Conservation (phyloP, 352 stramenopile species). For the Globisporangium irregulare region DNA sequence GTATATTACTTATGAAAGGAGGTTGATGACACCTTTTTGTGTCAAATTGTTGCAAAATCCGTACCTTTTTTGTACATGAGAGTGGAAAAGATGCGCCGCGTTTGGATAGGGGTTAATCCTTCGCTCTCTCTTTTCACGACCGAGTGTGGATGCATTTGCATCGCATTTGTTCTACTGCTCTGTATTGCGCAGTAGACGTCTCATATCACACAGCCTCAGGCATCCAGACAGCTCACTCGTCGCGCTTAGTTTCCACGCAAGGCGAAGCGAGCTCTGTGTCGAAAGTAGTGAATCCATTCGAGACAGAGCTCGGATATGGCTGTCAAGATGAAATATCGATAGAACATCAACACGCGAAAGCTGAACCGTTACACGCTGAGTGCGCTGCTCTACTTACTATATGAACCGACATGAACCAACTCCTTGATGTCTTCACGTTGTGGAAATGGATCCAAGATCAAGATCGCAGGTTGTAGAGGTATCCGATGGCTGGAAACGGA, state of each 20-base stretch:
- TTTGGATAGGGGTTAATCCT: conserved; percentile 8
- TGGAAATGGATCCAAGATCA: conserved; percentile 1
- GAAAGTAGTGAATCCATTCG: not conserved
- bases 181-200: not conserved
- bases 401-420: too few species aligned
- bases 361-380: too few species aligned
- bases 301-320: too few species aligned
- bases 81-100: not conserved
- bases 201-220: not conserved
- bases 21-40: conserved; percentile 1
- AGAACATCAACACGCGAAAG: too few species aligned
- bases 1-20: not conserved
- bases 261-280: not conserved
- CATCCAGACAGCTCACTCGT: not conserved
- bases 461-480: not conserved
- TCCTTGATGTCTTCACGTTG: not conserved
- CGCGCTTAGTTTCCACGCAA: not conserved
- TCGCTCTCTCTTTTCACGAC: not conserved
- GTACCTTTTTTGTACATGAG: conserved; percentile 3
- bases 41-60: conserved; percentile 8
- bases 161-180: not conserved
- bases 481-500: not conserved
- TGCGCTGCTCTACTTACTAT: too few species aligned
- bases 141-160: not conserved
- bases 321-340: too few species aligned